Evolutionary conservation across 805 yeast species (phyloP).

Genomic region (Yarrowia keelungensis): DNA sequence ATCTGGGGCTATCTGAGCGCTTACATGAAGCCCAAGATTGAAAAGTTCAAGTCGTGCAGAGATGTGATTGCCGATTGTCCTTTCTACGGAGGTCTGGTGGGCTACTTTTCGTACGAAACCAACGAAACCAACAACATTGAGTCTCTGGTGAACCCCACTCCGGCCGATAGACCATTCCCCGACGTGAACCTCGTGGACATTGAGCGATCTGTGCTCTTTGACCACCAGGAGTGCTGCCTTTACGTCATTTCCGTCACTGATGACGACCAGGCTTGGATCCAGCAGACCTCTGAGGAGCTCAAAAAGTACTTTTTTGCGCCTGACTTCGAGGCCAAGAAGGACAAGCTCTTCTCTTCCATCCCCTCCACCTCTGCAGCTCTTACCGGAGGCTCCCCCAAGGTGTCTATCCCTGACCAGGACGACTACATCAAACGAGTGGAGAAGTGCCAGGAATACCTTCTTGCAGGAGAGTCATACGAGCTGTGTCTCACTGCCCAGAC

Average conservation of each 20-base stretch:
- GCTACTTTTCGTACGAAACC: conserved; percentile 83
- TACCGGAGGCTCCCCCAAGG: conserved; percentile 39
- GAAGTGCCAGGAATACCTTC: conserved; percentile 69
- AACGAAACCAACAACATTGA: conserved; percentile 43
- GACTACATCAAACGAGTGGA: conserved; percentile 63
- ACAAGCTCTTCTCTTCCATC: conserved; percentile 4
- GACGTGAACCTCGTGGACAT: conserved; percentile 78
- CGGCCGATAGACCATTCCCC: conserved; percentile 49
- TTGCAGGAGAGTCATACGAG: conserved; percentile 90
- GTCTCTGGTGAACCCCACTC: conserved; percentile 53
- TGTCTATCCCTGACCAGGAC: conserved; percentile 57
- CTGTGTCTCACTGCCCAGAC: conserved; percentile 86
- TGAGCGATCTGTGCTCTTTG: conserved; percentile 66
- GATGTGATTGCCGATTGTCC: conserved; percentile 45
- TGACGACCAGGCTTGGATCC: conserved; percentile 48
- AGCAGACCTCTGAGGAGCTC: conserved; percentile 25
- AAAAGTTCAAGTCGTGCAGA: conserved; percentile 44
- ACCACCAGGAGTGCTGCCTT: conserved; percentile 56
- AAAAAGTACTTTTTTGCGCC: conserved; percentile 15
- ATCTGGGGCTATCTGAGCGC: conserved; percentile 63
- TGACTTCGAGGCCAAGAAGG: conserved; percentile 5
- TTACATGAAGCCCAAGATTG: conserved; percentile 53
- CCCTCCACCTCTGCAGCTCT: conserved; percentile 30
- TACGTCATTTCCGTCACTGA: conserved; percentile 61
- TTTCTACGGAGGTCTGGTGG: conserved; percentile 90